A percentile compares a stretch with the other conserved stretches of the same genome.
phyloP scores from a whole-genome alignment of 768 basidiomycete genomes.

The Candolleomyces aberdarensis region DNA sequence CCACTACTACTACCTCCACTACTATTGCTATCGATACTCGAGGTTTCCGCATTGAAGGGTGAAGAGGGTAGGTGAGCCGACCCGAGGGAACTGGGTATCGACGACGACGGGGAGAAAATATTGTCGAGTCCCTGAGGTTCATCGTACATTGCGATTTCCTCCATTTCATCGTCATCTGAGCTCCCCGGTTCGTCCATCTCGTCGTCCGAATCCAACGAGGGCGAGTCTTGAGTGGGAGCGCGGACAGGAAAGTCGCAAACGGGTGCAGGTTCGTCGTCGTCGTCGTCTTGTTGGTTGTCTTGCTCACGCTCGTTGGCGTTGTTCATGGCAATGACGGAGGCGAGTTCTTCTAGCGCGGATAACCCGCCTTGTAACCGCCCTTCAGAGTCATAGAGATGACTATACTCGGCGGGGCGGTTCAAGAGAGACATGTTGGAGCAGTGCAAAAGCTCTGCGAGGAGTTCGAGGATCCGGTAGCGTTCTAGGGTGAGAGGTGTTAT shows the following conservation, averaged over 20 bases:
- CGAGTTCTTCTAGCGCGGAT: conserved; percentile 79
- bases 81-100: no score
- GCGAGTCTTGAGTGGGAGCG: conserved; percentile 45
- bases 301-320: conserved; percentile 50
- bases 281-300: conserved; percentile 62
- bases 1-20: background rate
- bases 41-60: background rate
- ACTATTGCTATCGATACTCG: background rate
- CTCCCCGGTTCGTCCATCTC: conserved; percentile 77
- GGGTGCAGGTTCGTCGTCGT: conserved; percentile 36
- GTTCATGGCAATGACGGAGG: conserved; percentile 70
- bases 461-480: conserved; percentile 92
- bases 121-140: conserved; percentile 30
- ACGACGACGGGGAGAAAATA: background rate
- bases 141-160: conserved; percentile 78
- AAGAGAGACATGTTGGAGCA: conserved; percentile 98
- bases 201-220: conserved; percentile 67
- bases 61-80: background rate
- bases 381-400: conserved; percentile 72
- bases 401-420: conserved; percentile 71
- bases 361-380: conserved; percentile 89
- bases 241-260: conserved; percentile 69
- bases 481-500: conserved; percentile 88
- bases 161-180: conserved; percentile 79
- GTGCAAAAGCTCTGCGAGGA: conserved; percentile 95